phyloP scores from a whole-genome alignment of 805 yeast species.

The Isabelozyma gotoi region DNA sequence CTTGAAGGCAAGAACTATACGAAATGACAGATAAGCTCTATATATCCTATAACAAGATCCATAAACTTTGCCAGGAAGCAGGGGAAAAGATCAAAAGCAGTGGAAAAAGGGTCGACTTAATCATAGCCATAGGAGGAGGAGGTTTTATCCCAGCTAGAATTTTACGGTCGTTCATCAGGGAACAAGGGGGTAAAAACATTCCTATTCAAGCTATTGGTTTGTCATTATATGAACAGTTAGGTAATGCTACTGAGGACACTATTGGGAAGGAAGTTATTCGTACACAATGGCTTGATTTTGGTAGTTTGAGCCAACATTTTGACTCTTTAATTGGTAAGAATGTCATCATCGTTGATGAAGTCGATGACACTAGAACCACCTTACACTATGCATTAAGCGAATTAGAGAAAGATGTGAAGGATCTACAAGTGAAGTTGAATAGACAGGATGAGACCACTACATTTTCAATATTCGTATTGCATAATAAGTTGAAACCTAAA shows the following conservation, averaged over 20 bases:
- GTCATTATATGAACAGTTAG: constrained; percentile 60
- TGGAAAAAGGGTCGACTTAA: constrained; percentile 50
- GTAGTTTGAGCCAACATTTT: constrained; percentile 64
- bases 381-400: constrained; percentile 81
- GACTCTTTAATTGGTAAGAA: constrained; percentile 80
- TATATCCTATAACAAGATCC: constrained; percentile 78
- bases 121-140: constrained; percentile 73
- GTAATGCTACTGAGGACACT: constrained; percentile 44
- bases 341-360: constrained; percentile 83
- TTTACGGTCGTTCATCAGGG: constrained; percentile 60
- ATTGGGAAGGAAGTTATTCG: constrained; percentile 81
- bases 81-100: constrained; percentile 51
- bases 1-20: too few relatives aligned
- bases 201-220: constrained; percentile 72
- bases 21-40: constrained; percentile 43
- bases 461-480: constrained; percentile 77
- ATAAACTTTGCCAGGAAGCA: constrained; percentile 74
- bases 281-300: constrained; percentile 89
- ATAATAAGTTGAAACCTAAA: constrained; percentile 81
- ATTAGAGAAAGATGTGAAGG: constrained; percentile 60
- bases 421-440: constrained; percentile 59
- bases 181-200: constrained; percentile 59
- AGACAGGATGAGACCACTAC: constrained; percentile 60
- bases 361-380: constrained; percentile 90
- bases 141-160: constrained; percentile 72